Percentiles rank a stretch among this genome's conserved stretches.
These are phyloP conservation scores for Penicillium decumbens DNA, from an alignment of 2,329 filamentous ascomycete genomes.

Conservation along the genomic window DNA sequence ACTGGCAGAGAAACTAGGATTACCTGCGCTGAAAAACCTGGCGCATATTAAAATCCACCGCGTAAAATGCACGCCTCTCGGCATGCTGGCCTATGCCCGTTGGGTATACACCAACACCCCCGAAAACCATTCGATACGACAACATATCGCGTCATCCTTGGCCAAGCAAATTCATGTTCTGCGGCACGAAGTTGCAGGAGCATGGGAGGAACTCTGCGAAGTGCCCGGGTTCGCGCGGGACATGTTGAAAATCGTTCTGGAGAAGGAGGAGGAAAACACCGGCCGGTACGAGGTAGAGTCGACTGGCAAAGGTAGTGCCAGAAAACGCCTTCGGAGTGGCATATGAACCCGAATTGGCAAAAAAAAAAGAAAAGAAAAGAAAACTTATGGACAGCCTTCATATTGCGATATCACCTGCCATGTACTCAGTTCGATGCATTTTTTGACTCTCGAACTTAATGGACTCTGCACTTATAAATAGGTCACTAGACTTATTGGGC, in stretches of 20 bases:
- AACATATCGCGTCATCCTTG: constrained; percentile 87
- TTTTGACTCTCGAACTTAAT: neutral
- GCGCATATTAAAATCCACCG: constrained; percentile 88
- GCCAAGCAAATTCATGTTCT: constrained; percentile 73
- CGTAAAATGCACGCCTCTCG: constrained; percentile 78
- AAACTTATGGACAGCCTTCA: neutral
- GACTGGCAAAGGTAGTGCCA: constrained; percentile 33
- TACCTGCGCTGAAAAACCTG: constrained; percentile 65
- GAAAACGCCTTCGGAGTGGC: constrained; percentile 38
- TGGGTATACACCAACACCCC: constrained; percentile 79
- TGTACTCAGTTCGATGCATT: neutral
- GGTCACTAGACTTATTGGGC: constrained; percentile 19
- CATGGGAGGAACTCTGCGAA: constrained; percentile 82
- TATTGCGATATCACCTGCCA: neutral
- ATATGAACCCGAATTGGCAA: constrained; percentile 12
- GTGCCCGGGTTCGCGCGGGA: constrained; percentile 91
- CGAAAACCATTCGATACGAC: constrained; percentile 69
- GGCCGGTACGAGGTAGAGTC: constrained; percentile 33
- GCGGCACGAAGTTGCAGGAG: constrained; percentile 76
- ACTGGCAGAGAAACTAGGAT: constrained; percentile 71
- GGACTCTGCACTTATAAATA: neutral
- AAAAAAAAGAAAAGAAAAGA: neutral
- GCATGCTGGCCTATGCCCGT: constrained; percentile 85
- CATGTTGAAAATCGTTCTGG: constrained; percentile 61
- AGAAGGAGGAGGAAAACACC: constrained; percentile 40